Evolutionary conservation across 345 rosid genomes (phyloP).

Genomic region (Eucalyptus sideroxylon): DNA sequence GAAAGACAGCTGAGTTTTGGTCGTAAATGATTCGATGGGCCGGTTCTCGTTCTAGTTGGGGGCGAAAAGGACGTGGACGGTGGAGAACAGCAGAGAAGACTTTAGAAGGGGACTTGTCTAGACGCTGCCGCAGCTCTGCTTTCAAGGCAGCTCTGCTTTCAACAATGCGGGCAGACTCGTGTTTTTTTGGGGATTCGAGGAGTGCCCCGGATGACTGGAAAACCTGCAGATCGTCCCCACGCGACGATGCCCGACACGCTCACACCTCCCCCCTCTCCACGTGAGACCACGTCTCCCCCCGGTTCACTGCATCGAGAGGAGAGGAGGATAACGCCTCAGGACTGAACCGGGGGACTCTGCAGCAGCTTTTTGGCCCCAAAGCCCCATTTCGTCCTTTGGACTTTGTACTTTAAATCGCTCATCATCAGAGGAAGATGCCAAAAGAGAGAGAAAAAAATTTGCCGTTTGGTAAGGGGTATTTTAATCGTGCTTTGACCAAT

Average conservation of each 20-base stretch:
- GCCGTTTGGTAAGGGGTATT: neutral
- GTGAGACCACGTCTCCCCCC: neutral
- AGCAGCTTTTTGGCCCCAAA: neutral
- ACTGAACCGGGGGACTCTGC: neutral
- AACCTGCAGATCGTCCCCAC: neutral
- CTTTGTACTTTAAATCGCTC: neutral
- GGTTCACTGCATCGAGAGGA: neutral
- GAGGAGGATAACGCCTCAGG: neutral
- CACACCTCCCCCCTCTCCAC: neutral
- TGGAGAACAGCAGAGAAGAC: neutral
- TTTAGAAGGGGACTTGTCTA: neutral
- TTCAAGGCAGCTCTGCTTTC: neutral
- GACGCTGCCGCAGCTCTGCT: neutral
- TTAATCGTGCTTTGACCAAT: neutral
- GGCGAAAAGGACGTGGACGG: neutral
- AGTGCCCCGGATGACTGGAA: neutral
- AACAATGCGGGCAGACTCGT: neutral
- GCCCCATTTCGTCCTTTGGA: neutral
- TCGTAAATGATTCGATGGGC: neutral
- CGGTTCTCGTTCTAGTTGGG: neutral
- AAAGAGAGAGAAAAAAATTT: neutral
- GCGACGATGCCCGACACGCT: neutral
- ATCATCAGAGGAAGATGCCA: neutral
- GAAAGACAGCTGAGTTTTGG: neutral
- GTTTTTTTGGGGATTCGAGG: neutral